Evolutionary conservation across 2,329 filamentous ascomycete species (phyloP), one percentile per base, ranked within the genome.

Genomic region (Arthrobotrys conoides): DNA sequence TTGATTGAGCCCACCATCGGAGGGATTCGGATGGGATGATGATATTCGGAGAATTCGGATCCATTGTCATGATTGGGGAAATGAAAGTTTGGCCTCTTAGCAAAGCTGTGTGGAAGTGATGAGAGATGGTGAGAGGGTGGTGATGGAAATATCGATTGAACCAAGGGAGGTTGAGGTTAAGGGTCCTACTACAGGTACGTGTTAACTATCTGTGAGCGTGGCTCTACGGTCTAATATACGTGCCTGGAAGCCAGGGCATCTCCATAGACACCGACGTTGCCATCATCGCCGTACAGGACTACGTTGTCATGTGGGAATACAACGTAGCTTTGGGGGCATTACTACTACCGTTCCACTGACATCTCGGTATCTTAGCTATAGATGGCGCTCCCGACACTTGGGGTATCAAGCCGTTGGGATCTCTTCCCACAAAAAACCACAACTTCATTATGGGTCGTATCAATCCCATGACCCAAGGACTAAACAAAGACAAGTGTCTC

Each of bases 1-100:
- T 71, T 12, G 75, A 78, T 0, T 64, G 57, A 8, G 63, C 20
- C 75, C 75, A 78, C 75, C 75, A 78, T 5, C 22, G 33, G 20
- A 72, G 68, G 9, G 75, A 63, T 8, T 48, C 61, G 6, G 75
- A 72, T 6, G 75, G 75, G 20, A 78, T 38, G 12, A 53, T 51
- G 24, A 78, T 27, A 12, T 38, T 68, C 24, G 63, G 68, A n/a
- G 64, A 20, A 44, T 36, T 44, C 0, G 51, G 9, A 41, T 77
- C 67, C 59, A 77, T 67, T 16, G 30, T 10, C 2, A 24, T 20
- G 9, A 16, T 51, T 24, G 14, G 8, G 41, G 24, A 51, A 46
- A 5, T n/a, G 22, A 30, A 14, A n/a, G 22, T 9, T 8, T 10
- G 16, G 38, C 38, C 14, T 41, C 12, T 9, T 41, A 5, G 12